phyloP scores from a whole-genome alignment of 306 rosid genomes.

The Elaeagnus macrophylla region DNA sequence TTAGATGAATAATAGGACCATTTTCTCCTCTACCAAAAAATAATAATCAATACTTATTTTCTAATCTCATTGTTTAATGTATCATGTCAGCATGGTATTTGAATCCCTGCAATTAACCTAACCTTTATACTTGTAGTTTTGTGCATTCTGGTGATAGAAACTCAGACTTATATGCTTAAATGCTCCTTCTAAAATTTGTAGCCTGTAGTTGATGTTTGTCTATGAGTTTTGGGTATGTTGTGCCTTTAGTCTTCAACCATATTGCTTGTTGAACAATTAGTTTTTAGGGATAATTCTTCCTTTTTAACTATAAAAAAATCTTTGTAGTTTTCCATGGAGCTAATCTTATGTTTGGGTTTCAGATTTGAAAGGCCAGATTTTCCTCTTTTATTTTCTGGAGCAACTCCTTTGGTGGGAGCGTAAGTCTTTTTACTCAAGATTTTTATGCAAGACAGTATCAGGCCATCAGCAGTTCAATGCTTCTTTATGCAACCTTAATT shows the following conservation, averaged over 20 bases:
- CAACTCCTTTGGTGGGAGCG: constrained; percentile 68
- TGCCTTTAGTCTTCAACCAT: not conserved
- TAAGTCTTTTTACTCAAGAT: constrained; percentile 38
- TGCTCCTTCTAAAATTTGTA: not conserved
- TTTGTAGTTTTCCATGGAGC: constrained; percentile 10
- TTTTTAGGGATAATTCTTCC: constrained; percentile 5
- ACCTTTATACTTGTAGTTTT: no score
- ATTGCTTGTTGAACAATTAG: not conserved
- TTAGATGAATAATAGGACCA: no score
- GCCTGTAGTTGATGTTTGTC: not conserved
- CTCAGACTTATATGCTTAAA: not conserved
- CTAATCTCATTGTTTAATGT: no score
- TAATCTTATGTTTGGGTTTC: constrained; percentile 36
- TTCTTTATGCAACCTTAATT: constrained; percentile 15
- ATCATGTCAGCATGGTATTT: no score
- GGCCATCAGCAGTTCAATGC: not conserved
- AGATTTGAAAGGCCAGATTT: constrained; percentile 89
- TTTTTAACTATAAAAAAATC: not conserved
- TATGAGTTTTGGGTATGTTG: constrained; percentile 1
- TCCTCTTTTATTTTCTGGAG: constrained; percentile 74
- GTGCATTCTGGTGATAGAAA: not conserved
- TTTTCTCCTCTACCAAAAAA: no score
- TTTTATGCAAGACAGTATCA: constrained; percentile 4
- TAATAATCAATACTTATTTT: no score
- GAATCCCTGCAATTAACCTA: no score